Conservation (phyloP, 139 green algal genomes). For the Edaphochlamys debaryana region DNA sequence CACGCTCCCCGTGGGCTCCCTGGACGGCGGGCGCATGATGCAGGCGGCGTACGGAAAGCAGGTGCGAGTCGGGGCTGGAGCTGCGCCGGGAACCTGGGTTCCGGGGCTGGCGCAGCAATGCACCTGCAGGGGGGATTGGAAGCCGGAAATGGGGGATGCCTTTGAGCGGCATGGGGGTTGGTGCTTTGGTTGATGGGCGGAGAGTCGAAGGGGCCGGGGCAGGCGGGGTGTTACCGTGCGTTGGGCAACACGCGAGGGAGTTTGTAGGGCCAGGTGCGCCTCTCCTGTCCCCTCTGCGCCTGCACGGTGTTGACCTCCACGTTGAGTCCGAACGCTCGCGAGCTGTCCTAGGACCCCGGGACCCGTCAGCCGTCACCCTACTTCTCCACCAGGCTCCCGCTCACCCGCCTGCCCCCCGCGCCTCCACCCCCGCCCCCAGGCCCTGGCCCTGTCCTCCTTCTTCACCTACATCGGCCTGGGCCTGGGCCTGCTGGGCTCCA, state of each 20-base stretch:
- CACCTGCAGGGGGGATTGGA: neutral
- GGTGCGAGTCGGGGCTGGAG: neutral
- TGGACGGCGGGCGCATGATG: constrained; percentile 86
- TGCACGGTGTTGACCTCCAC: constrained; percentile 7
- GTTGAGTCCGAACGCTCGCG: neutral
- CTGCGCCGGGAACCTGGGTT: too few relatives aligned
- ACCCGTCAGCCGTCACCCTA: too few relatives aligned
- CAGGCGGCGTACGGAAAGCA: constrained; percentile 54
- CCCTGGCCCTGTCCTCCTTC: constrained; percentile 78
- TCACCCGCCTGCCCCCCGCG: constrained; percentile 54
- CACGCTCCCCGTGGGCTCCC: constrained; percentile 81
- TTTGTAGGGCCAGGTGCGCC: too few relatives aligned
- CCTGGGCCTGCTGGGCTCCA: constrained; percentile 79
- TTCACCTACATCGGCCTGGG: constrained; percentile 87
- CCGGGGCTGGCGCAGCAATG: neutral
- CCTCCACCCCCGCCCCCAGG: constrained; percentile 16
- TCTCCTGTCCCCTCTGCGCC: too few relatives aligned
- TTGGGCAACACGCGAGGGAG: too few relatives aligned
- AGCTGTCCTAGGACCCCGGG: too few relatives aligned
- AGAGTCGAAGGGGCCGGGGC: neutral
- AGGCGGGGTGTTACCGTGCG: too few relatives aligned
- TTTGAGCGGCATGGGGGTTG: too few relatives aligned
- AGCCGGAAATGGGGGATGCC: too few relatives aligned
- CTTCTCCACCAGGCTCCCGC: too few relatives aligned
- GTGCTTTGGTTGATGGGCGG: too few relatives aligned